Conservation (phyloP, 306 rosid species). For the Ceratonia siliqua region DNA sequence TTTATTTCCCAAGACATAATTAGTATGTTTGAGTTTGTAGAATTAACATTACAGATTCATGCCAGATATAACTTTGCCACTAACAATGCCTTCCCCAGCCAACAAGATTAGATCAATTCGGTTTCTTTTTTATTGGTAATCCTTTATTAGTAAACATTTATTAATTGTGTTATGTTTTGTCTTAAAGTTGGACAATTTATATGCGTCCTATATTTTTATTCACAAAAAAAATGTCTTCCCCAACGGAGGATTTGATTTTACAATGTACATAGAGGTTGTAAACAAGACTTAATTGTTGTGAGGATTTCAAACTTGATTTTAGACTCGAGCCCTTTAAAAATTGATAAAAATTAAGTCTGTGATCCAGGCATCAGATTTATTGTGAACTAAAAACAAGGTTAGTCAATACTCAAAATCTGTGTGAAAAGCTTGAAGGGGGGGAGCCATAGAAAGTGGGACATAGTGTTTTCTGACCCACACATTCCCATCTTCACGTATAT, state of each 20-base stretch:
- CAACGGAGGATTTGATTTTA: not conserved
- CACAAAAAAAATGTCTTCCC: not conserved
- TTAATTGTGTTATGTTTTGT: too few species aligned
- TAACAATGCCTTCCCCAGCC: not conserved
- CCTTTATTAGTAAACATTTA: too few species aligned
- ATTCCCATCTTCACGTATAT: conserved; percentile 61
- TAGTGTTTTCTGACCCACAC: conserved; percentile 46
- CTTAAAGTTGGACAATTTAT: too few species aligned
- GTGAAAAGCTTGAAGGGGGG: conserved; percentile 51
- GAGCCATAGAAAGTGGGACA: conserved; percentile 53
- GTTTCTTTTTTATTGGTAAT: too few species aligned
- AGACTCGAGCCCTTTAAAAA: too few species aligned
- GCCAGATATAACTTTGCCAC: conserved; percentile 7
- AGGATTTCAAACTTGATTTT: too few species aligned
- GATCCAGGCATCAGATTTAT: too few species aligned
- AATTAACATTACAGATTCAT: conserved; percentile 12
- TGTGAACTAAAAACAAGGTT: conserved; percentile 32
- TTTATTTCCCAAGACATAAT: conserved; percentile 28
- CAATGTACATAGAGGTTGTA: not conserved
- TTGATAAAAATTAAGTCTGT: too few species aligned
- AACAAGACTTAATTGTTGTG: too few species aligned
- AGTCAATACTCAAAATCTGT: conserved; percentile 28
- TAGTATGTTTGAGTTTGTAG: conserved; percentile 4
- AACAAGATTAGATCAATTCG: too few species aligned
- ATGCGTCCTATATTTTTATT: too few species aligned